Evolutionary conservation across 176 grass and related monocot species (phyloP).

Genomic region (Oryza coarctata): DNA sequence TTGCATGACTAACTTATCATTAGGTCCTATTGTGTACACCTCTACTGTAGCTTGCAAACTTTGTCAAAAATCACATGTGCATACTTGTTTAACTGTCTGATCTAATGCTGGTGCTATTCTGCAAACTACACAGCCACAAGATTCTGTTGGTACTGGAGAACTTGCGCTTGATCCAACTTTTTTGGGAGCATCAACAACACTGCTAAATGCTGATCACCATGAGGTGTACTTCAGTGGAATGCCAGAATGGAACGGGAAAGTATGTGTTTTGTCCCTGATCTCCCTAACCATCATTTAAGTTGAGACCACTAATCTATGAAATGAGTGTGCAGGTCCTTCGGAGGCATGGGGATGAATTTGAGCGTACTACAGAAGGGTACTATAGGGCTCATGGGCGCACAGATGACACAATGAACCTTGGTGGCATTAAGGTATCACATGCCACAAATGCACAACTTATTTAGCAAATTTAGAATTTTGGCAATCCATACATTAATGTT

Average conservation of each 20-base stretch:
- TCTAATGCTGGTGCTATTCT: neutral
- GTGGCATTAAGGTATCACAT: constrained; percentile 86
- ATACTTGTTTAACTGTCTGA: neutral
- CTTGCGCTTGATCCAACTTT: constrained; percentile 83
- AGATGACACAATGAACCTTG: constrained; percentile 99
- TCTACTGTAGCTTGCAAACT: neutral
- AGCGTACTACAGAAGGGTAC: constrained; percentile 60
- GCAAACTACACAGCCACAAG: constrained; percentile 51
- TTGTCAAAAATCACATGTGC: neutral
- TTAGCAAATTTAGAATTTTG: neutral
- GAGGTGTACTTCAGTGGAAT: constrained; percentile 89
- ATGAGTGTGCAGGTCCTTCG: constrained; percentile 59
- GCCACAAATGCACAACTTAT: neutral
- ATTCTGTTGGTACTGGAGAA: constrained; percentile 70
- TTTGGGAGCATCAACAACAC: constrained; percentile 77
- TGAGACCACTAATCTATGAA: constrained; percentile 30
- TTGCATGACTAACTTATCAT: neutral
- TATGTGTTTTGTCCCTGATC: constrained; percentile 16
- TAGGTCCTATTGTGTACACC: neutral
- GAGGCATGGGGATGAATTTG: constrained; percentile 97
- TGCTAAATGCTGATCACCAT: constrained; percentile 88
- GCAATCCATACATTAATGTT: neutral
- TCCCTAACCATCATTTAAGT: neutral
- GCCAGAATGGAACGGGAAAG: constrained; percentile 76
- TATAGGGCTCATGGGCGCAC: constrained; percentile 86